phyloP scores from a whole-genome alignment of 1,139 yeast species.

The Saccharomyces hybrid region DNA sequence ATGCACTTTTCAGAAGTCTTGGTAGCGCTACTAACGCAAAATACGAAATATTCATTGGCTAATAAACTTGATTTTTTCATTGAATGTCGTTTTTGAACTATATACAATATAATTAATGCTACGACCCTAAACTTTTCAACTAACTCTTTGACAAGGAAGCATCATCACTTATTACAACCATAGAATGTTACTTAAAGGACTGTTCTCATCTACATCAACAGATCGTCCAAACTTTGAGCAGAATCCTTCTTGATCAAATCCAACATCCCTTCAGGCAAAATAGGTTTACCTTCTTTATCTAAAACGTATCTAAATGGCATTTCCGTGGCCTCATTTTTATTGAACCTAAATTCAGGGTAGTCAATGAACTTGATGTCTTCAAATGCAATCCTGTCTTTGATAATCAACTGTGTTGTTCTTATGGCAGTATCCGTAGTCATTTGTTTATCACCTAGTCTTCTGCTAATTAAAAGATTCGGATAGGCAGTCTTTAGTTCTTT shows the following conservation, averaged over 20 bases:
- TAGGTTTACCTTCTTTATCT: conserved; percentile 51
- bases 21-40: background rate
- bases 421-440: conserved; percentile 98
- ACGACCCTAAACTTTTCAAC: background rate
- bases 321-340: conserved; percentile 84
- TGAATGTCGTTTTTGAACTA: background rate
- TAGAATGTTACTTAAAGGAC: background rate
- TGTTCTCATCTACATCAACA: conserved; percentile 16
- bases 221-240: conserved; percentile 59
- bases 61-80: background rate
- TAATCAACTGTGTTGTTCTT: conserved; percentile 75
- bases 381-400: conserved; percentile 48
- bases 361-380: conserved; percentile 78
- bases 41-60: background rate
- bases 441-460: conserved; percentile 78
- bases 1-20: background rate
- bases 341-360: conserved; percentile 88
- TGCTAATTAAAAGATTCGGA: conserved; percentile 60
- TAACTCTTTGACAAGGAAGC: background rate
- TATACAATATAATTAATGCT: background rate
- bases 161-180: background rate
- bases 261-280: conserved; percentile 87
- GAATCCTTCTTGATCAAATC: conserved; percentile 79
- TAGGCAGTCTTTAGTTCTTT: conserved; percentile 74
- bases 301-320: conserved; percentile 94